Percentiles rank a stretch among this genome's conserved stretches.
phyloP scores from a whole-genome alignment of 331 rosid genomes.

The Arachis monticola region DNA sequence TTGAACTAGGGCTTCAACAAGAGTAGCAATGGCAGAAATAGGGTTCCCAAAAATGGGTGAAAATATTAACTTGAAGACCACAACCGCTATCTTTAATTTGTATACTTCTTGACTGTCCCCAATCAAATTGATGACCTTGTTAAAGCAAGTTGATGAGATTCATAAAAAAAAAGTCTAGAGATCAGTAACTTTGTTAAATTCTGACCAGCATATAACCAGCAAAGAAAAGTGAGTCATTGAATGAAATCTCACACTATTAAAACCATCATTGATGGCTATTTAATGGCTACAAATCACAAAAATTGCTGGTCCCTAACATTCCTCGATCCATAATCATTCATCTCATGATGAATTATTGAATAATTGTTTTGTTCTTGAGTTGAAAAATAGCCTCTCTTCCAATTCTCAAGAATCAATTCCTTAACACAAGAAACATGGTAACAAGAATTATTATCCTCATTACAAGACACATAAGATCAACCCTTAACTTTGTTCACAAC shows the following conservation, averaged over 20 bases:
- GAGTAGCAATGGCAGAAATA: conserved; percentile 38
- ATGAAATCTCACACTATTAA: too few relatives aligned
- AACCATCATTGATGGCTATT: too few relatives aligned
- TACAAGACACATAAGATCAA: conserved; percentile 37
- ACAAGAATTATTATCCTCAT: conserved; percentile 1
- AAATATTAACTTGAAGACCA: conserved; percentile 40
- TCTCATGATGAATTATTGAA: not conserved
- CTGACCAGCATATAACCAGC: too few relatives aligned
- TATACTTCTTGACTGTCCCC: conserved; percentile 21
- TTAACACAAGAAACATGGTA: conserved; percentile 49
- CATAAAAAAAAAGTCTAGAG: not conserved
- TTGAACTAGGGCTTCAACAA: conserved; percentile 45
- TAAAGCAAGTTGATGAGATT: conserved; percentile 31
- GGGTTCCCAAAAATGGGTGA: conserved; percentile 50
- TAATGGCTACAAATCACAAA: too few relatives aligned
- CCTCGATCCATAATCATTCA: not conserved
- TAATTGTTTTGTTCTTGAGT: conserved; percentile 1
- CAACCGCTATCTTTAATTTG: not conserved
- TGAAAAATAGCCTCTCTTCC: conserved; percentile 36
- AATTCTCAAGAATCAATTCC: conserved; percentile 47
- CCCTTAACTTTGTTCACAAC: conserved; percentile 24
- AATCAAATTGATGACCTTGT: conserved; percentile 25
- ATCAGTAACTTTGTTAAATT: too few relatives aligned
- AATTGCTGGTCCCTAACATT: too few relatives aligned
- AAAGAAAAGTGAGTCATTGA: too few relatives aligned